A percentile compares a stretch with the other conserved stretches of the same genome.
These are phyloP conservation scores for Xylaria sp. DNA, from an alignment of 2,329 filamentous ascomycete genomes.

Conservation along the genomic window DNA sequence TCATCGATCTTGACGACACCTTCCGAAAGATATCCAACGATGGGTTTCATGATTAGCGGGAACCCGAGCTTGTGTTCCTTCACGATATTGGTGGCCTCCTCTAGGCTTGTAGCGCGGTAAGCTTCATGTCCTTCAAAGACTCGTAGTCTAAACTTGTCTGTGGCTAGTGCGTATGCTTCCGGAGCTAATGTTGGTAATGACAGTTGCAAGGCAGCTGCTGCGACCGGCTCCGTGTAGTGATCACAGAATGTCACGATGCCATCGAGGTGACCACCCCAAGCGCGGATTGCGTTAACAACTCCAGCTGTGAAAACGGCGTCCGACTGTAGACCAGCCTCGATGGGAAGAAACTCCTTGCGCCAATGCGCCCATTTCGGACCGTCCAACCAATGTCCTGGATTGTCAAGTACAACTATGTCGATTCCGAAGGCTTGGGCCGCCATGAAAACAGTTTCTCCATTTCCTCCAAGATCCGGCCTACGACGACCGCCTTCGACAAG, in stretches of 20 bases:
- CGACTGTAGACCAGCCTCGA: background rate
- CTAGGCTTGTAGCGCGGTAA: background rate
- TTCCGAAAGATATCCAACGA: background rate
- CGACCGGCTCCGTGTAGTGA: background rate
- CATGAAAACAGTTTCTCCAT: slow-evolving; percentile 2
- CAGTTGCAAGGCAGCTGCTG: background rate
- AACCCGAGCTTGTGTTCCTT: background rate
- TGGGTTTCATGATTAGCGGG: slow-evolving; percentile 10
- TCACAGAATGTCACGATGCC: slow-evolving; percentile 2
- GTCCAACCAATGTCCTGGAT: background rate
- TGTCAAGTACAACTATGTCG: slow-evolving; percentile 1
- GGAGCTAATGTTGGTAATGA: background rate
- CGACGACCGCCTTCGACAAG: slow-evolving; percentile 14
- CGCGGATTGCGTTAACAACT: background rate
- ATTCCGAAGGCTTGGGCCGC: slow-evolving; percentile 2
- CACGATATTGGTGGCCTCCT: background rate
- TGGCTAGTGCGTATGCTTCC: background rate
- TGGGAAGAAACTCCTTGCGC: background rate
- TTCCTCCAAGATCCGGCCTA: background rate
- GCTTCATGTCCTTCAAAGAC: slow-evolving; percentile 3
- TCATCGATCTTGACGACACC: background rate
- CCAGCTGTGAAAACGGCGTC: background rate
- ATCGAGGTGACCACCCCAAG: background rate
- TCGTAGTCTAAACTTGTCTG: slow-evolving; percentile 6
- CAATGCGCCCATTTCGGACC: background rate